phyloP scores from a whole-genome alignment of 106 monocot species.

The Dendrobium catenatum region DNA sequence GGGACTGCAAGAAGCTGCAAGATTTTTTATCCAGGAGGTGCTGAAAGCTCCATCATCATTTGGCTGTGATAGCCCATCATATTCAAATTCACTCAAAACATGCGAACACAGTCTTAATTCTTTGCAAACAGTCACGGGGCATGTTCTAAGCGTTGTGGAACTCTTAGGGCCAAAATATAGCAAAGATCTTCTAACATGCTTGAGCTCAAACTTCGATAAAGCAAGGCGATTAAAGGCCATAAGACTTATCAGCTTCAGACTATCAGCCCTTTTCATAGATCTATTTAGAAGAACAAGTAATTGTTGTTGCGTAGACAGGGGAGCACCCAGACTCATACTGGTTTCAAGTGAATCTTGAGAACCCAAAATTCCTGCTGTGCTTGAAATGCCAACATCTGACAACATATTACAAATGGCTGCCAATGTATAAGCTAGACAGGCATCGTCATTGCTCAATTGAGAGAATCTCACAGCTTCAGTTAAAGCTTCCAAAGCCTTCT shows the following conservation, averaged over 20 bases:
- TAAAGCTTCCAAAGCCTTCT: slow-evolving; percentile 82
- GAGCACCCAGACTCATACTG: slow-evolving; percentile 55
- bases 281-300: slow-evolving; percentile 82
- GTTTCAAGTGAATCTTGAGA: slow-evolving; percentile 67
- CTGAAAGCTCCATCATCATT: slow-evolving; percentile 82
- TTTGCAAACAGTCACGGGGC: slow-evolving; percentile 78
- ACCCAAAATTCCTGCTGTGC: slow-evolving; percentile 50
- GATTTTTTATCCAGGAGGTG: slow-evolving; percentile 88
- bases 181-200: slow-evolving; percentile 64
- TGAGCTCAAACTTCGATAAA: slow-evolving; percentile 85
- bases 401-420: slow-evolving; percentile 80
- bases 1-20: slow-evolving; percentile 23
- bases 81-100: slow-evolving; percentile 71
- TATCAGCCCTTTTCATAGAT: slow-evolving; percentile 80
- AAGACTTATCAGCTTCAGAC: slow-evolving; percentile 52
- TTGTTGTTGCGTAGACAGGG: slow-evolving; percentile 69
- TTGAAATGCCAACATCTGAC: slow-evolving; percentile 71
- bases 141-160: slow-evolving; percentile 73
- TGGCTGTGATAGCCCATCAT: slow-evolving; percentile 51
- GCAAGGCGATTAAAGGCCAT: slow-evolving; percentile 72
- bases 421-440: slow-evolving; percentile 85
- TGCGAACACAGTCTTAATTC: slow-evolving; percentile 74
- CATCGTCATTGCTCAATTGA: slow-evolving; percentile 79
- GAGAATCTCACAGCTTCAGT: slow-evolving; percentile 85
- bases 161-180: slow-evolving; percentile 82